These are phyloP conservation scores for Gynostemma pentaphyllum DNA, from an alignment of 306 rosid species.

Conservation along the genomic window DNA sequence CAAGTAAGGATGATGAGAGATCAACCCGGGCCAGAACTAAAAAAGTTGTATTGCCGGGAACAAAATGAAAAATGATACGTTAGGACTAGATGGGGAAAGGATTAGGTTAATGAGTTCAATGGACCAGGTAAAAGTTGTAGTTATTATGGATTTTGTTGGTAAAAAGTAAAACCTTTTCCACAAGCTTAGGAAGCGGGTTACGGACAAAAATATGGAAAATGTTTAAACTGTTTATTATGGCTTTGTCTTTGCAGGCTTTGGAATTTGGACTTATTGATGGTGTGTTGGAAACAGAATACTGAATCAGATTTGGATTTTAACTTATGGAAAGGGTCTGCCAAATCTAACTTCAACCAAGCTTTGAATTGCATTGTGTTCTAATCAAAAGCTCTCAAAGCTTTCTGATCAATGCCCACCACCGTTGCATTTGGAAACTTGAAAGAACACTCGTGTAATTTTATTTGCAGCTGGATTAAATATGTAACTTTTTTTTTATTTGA, in stretches of 20 bases:
- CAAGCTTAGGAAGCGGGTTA: background rate
- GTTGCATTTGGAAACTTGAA: background rate
- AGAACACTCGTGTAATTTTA: background rate
- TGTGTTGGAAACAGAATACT: constrained; percentile 83
- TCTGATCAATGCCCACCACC: background rate
- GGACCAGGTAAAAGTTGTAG: background rate
- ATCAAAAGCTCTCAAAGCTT: background rate
- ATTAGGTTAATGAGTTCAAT: background rate
- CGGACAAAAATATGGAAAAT: no score
- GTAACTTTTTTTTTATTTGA: no score
- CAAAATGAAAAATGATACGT: background rate
- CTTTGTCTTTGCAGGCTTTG: constrained; percentile 57
- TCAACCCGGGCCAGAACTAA: no score
- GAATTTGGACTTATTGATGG: constrained; percentile 90
- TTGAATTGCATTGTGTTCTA: background rate
- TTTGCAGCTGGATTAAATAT: background rate
- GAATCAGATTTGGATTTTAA: constrained; percentile 11
- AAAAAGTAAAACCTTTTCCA: background rate
- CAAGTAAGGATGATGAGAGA: no score
- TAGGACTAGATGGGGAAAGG: background rate
- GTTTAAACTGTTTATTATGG: background rate
- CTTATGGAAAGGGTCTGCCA: background rate
- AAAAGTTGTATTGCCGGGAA: no score
- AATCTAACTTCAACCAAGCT: background rate
- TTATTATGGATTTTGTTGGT: background rate